These are phyloP conservation scores for Williopsis jadinii DNA, from an alignment of 1,139 yeast genomes.

Conservation along the genomic window DNA sequence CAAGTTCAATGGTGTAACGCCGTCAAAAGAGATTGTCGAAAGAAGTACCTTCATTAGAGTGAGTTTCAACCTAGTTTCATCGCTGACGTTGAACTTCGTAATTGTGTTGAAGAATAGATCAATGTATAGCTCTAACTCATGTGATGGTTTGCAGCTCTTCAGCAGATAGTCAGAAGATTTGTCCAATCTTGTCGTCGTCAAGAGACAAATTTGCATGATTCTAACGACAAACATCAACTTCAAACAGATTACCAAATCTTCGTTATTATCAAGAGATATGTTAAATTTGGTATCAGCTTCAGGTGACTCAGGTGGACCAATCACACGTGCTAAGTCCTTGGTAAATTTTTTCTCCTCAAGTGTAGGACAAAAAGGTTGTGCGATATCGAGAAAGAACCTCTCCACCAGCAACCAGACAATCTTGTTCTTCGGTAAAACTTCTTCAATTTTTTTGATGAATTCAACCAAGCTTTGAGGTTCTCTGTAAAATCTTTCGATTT, in stretches of 20 bases:
- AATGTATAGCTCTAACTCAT: conserved; percentile 15
- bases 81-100: conserved; percentile 4
- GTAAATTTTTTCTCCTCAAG: conserved; percentile 9
- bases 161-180: conserved; percentile 6
- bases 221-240: conserved; percentile 13
- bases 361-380: conserved; percentile 13
- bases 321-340: conserved; percentile 4
- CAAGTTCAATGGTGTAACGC: conserved; percentile 5
- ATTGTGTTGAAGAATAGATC: conserved; percentile 9
- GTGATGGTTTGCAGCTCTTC: conserved; percentile 8
- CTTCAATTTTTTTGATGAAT: conserved; percentile 10
- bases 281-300: conserved; percentile 8
- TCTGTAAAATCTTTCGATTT: conserved; percentile 13
- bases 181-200: conserved; percentile 9
- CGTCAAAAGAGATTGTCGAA: conserved; percentile 9
- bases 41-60: conserved; percentile 8
- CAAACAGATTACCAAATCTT: conserved; percentile 9
- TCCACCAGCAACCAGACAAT: conserved; percentile 18
- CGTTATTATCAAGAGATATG: conserved; percentile 6
- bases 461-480: conserved; percentile 12
- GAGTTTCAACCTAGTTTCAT: conserved; percentile 6
- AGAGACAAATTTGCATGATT: conserved; percentile 13
- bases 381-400: conserved; percentile 10
- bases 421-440: conserved; percentile 15
- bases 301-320: conserved; percentile 10